Conservation (phyloP, 192 early-diverging fungal genomes). For the Coemansia sp. region DNA sequence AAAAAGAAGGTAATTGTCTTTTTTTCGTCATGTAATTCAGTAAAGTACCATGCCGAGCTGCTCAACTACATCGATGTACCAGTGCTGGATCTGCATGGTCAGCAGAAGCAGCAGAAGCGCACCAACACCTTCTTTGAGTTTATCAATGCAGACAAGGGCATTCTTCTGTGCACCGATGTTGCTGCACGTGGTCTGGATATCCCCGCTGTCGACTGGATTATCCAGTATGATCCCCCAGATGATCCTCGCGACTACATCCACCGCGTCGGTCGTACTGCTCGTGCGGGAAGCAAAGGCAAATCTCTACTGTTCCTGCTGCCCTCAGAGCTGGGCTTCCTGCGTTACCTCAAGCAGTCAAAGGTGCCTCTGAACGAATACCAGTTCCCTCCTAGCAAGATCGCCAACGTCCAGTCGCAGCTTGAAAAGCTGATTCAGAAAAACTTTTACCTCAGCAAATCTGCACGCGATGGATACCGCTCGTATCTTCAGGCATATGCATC, state of each 20-base stretch:
- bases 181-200: conserved; percentile 98
- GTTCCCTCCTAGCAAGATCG: conserved; percentile 90
- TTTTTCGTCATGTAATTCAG: conserved; percentile 95
- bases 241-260: conserved; percentile 98
- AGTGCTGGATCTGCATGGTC: conserved; percentile 95
- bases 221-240: conserved; percentile 99
- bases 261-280: conserved; percentile 94
- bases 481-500: conserved; percentile 95
- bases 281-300: conserved; percentile 84
- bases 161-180: conserved; percentile 95
- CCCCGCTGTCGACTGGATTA: conserved; percentile 98
- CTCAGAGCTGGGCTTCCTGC: conserved; percentile 90
- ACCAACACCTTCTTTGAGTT: conserved; percentile 99
- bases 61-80: conserved; percentile 99
- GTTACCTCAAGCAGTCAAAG: conserved; percentile 97
- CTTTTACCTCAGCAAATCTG: conserved; percentile 95
- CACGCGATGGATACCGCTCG: conserved; percentile 93
- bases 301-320: conserved; percentile 95
- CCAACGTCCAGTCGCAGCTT: conserved; percentile 96
- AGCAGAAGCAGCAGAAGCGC: conserved; percentile 98
- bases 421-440: conserved; percentile 97
- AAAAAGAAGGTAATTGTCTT: conserved; percentile 99
- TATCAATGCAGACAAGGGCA: conserved; percentile 90
- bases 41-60: conserved; percentile 96
- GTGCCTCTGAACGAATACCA: conserved; percentile 99